Conservation (phyloP, 2,329 filamentous ascomycete species). For the Neofusicoccum kwambonambiense region DNA sequence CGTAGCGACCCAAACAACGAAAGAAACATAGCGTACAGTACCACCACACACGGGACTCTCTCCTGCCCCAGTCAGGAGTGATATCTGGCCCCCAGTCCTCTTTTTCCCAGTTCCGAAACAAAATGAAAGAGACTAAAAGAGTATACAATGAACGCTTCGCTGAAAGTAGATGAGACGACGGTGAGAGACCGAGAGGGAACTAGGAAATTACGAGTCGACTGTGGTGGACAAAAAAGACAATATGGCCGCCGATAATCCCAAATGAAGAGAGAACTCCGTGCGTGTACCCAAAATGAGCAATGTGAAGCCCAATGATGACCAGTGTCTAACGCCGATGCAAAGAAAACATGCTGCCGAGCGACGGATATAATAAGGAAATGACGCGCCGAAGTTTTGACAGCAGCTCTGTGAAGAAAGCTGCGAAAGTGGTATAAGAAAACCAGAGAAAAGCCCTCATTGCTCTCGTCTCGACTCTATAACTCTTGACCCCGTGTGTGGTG, state of each 20-base stretch:
- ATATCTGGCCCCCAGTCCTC: background rate
- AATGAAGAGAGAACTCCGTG: conserved; percentile 6
- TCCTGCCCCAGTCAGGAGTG: conserved; percentile 11
- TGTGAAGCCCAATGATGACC: conserved; percentile 2
- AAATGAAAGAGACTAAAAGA: background rate
- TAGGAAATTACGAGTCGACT: conserved; percentile 7
- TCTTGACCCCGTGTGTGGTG: conserved; percentile 12
- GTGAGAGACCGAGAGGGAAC: background rate
- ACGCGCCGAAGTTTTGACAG: conserved; percentile 11
- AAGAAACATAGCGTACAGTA: conserved; percentile 14
- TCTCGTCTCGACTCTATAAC: conserved; percentile 13
- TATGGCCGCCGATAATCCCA: background rate
- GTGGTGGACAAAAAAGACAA: conserved; percentile 3
- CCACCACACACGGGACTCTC: conserved; percentile 4
- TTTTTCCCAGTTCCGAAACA: conserved; percentile 2
- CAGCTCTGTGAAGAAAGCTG: conserved; percentile 3
- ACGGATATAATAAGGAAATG: background rate
- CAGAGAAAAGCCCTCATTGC: conserved; percentile 9
- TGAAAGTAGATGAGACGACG: background rate
- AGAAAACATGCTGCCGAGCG: conserved; percentile 14
- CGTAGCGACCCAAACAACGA: conserved; percentile 1
- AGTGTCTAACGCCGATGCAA: conserved; percentile 11
- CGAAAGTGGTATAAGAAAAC: conserved; percentile 11
- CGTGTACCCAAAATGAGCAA: conserved; percentile 8
- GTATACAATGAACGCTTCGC: conserved; percentile 8